Conservation (phyloP, 2,329 filamentous ascomycete genomes). For the Helotiales sp. region DNA sequence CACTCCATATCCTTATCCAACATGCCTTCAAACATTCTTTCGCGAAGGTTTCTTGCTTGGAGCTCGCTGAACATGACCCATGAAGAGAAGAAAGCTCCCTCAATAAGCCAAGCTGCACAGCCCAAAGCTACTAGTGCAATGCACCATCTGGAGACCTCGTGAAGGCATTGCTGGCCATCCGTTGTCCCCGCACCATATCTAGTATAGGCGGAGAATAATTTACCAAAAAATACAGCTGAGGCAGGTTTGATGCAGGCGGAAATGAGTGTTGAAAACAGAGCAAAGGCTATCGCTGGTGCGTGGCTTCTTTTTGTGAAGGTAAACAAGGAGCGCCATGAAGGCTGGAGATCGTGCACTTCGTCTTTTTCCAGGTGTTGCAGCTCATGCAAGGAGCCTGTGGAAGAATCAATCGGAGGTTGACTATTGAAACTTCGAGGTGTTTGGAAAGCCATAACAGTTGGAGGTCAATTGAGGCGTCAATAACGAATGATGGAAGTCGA, state of each 20-base stretch:
- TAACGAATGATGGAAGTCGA: neutral
- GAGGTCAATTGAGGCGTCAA: neutral
- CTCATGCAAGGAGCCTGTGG: conserved; percentile 1
- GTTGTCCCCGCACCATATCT: conserved; percentile 59
- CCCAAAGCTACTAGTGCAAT: conserved; percentile 65
- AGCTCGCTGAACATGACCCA: conserved; percentile 83
- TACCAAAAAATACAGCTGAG: conserved; percentile 70
- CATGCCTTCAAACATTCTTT: conserved; percentile 65
- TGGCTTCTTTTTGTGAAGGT: conserved; percentile 68
- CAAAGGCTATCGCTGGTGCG: conserved; percentile 51
- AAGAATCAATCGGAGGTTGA: neutral
- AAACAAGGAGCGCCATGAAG: conserved; percentile 54
- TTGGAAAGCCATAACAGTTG: neutral
- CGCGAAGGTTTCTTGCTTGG: conserved; percentile 68
- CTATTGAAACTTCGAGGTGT: neutral
- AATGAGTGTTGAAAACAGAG: conserved; percentile 54
- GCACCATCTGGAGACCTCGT: conserved; percentile 58
- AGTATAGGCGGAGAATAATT: conserved; percentile 71
- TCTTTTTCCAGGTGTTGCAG: neutral
- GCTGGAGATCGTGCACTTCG: conserved; percentile 5
- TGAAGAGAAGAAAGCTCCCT: conserved; percentile 63
- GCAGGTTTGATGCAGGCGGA: conserved; percentile 64
- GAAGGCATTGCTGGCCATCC: conserved; percentile 50
- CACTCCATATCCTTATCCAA: conserved; percentile 75
- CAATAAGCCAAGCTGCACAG: conserved; percentile 63